These are phyloP conservation scores for Trichoderma aggressivum DNA, from an alignment of 2,329 filamentous ascomycete species.

Conservation along the genomic window DNA sequence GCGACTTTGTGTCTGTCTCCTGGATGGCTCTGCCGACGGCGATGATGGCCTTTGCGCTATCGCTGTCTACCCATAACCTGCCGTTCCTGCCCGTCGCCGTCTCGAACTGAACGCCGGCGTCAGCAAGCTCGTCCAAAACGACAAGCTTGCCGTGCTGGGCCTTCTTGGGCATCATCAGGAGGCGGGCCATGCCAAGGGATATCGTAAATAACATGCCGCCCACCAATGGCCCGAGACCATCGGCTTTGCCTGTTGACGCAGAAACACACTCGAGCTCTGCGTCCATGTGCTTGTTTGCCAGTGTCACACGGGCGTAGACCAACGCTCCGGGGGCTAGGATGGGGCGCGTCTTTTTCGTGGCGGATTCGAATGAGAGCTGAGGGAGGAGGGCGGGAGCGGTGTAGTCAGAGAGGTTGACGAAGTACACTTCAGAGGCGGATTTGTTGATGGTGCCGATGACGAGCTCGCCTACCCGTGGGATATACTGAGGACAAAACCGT, in stretches of 20 bases:
- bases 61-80: constrained; percentile 85
- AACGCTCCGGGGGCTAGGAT: constrained; percentile 70
- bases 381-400: constrained; percentile 67
- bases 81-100: constrained; percentile 92
- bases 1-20: constrained; percentile 67
- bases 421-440: constrained; percentile 72
- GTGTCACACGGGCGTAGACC: constrained; percentile 81
- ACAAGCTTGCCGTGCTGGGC: constrained; percentile 62
- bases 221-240: constrained; percentile 78
- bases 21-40: constrained; percentile 74
- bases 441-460: constrained; percentile 84
- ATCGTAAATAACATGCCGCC: constrained; percentile 85
- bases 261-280: constrained; percentile 89
- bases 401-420: constrained; percentile 69
- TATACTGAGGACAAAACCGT: constrained; percentile 56
- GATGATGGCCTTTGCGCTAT: constrained; percentile 67
- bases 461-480: constrained; percentile 75
- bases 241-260: constrained; percentile 78
- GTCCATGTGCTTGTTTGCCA: constrained; percentile 79
- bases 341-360: constrained; percentile 87
- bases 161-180: constrained; percentile 65
- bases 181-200: constrained; percentile 75
- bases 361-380: constrained; percentile 88
- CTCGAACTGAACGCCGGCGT: constrained; percentile 80
- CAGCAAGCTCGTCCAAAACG: constrained; percentile 75